Evolutionary conservation across 2,329 filamentous ascomycete genomes (phyloP).

Genomic region (Thelonectria discophora): DNA sequence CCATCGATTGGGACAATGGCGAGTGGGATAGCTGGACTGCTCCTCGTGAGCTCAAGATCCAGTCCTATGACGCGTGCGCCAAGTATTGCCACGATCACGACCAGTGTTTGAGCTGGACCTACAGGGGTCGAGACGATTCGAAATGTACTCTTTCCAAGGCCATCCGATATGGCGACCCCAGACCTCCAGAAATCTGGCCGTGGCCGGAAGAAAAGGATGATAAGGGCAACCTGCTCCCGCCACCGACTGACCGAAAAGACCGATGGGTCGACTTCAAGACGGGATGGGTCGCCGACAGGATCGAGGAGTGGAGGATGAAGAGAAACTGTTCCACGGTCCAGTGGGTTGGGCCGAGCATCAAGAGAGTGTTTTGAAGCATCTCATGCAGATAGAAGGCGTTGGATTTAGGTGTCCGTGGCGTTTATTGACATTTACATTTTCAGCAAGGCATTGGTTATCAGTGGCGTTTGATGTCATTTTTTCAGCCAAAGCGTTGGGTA

Average conservation of each 20-base stretch:
- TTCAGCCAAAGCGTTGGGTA: not conserved
- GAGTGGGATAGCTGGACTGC: conserved; percentile 44
- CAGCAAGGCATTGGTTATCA: not conserved
- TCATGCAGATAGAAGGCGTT: conserved; percentile 31
- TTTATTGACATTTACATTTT: not conserved
- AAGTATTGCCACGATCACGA: conserved; percentile 40
- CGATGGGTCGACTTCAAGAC: conserved; percentile 45
- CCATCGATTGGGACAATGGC: conserved; percentile 46
- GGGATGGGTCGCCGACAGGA: conserved; percentile 42
- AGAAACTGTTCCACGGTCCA: conserved; percentile 43
- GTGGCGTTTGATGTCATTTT: not conserved
- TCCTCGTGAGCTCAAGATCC: conserved; percentile 37
- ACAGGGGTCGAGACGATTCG: conserved; percentile 44
- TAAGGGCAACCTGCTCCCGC: conserved; percentile 37
- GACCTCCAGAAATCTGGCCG: conserved; percentile 38
- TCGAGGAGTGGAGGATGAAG: conserved; percentile 39
- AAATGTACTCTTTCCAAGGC: conserved; percentile 43
- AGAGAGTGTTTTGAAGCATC: conserved; percentile 40
- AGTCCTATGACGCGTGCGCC: conserved; percentile 42
- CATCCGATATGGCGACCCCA: conserved; percentile 40
- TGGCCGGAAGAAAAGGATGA: conserved; percentile 39
- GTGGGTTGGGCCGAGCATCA: conserved; percentile 47
- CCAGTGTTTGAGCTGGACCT: conserved; percentile 45
- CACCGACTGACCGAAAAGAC: conserved; percentile 29
- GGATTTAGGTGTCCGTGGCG: not conserved